These are phyloP conservation scores for Salix purpurea DNA, from an alignment of 345 rosid genomes.

Conservation along the genomic window DNA sequence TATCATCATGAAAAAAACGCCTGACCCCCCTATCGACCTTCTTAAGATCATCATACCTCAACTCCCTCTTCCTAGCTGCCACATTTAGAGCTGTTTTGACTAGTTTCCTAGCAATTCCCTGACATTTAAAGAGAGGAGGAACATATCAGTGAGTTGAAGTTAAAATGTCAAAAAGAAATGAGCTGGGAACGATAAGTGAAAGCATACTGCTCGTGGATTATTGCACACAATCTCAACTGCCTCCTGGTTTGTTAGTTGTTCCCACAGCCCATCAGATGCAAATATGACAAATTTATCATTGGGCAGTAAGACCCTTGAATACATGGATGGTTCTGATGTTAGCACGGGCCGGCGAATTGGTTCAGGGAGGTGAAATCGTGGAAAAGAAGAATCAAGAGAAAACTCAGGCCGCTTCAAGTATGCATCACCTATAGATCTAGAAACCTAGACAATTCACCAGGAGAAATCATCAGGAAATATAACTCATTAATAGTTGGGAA, in stretches of 20 bases:
- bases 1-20: slow-evolving; percentile 78
- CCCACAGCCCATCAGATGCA: slow-evolving; percentile 99
- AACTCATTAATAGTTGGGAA: not conserved
- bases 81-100: slow-evolving; percentile 59
- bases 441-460: slow-evolving; percentile 46
- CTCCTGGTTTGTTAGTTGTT: slow-evolving; percentile 72
- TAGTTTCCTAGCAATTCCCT: slow-evolving; percentile 85
- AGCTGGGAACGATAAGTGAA: not conserved
- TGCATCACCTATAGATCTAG: slow-evolving; percentile 97
- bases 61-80: slow-evolving; percentile 68
- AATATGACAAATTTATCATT: slow-evolving; percentile 80
- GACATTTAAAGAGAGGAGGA: not conserved
- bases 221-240: slow-evolving; percentile 72
- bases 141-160: not conserved
- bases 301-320: slow-evolving; percentile 54
- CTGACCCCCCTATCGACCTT: slow-evolving; percentile 57
- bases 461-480: not conserved
- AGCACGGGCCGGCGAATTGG: slow-evolving; percentile 71
- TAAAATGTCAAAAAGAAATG: not conserved
- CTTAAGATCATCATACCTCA: slow-evolving; percentile 67
- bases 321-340: slow-evolving; percentile 69
- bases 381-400: slow-evolving; percentile 79
- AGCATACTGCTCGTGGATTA: slow-evolving; percentile 65
- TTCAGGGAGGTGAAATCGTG: slow-evolving; percentile 75
- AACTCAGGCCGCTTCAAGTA: slow-evolving; percentile 85